phyloP scores from a whole-genome alignment of 1,284 basidiomycete species.

The Porodaedalea pini region DNA sequence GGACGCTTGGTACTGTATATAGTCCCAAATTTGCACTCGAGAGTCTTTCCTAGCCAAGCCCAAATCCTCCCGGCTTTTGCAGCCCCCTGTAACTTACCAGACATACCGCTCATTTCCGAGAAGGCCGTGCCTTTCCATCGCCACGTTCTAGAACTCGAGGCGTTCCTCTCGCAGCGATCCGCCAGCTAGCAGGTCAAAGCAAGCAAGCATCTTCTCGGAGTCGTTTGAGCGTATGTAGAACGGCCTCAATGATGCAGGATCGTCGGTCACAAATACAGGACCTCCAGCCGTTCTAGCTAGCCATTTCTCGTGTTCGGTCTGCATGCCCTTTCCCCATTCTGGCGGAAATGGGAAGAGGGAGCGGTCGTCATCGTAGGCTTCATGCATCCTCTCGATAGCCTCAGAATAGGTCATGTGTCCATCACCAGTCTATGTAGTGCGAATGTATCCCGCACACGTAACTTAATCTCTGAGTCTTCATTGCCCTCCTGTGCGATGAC shows the following conservation, averaged over 20 bases:
- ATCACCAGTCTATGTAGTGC: conserved; percentile 46
- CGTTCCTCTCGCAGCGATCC: conserved; percentile 91
- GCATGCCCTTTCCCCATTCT: conserved; percentile 68
- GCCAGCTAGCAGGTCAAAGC: conserved; percentile 92
- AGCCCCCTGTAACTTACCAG: conserved; percentile 83
- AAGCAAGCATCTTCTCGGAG: conserved; percentile 65
- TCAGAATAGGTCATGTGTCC: conserved; percentile 81
- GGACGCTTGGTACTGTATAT: too few species aligned
- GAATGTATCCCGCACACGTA: conserved; percentile 35
- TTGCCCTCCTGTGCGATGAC: conserved; percentile 37
- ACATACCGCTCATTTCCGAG: conserved; percentile 56
- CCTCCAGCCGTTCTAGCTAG: conserved; percentile 68
- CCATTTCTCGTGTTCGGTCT: conserved; percentile 92
- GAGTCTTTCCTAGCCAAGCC: conserved; percentile 88
- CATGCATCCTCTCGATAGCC: conserved; percentile 61
- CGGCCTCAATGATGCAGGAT: conserved; percentile 80
- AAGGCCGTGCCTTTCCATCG: conserved; percentile 48
- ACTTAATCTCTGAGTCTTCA: conserved; percentile 28
- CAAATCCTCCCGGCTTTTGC: conserved; percentile 86
- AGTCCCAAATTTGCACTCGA: conserved; percentile 81
- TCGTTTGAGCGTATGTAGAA: conserved; percentile 90
- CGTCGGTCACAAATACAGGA: conserved; percentile 91
- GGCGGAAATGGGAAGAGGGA: conserved; percentile 55
- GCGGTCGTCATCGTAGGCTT: conserved; percentile 28
- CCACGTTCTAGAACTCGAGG: conserved; percentile 46